Base-by-base conservation (phyloP, 192 early-diverging fungal species). In the Hyaloraphidium curvatum region DNA sequence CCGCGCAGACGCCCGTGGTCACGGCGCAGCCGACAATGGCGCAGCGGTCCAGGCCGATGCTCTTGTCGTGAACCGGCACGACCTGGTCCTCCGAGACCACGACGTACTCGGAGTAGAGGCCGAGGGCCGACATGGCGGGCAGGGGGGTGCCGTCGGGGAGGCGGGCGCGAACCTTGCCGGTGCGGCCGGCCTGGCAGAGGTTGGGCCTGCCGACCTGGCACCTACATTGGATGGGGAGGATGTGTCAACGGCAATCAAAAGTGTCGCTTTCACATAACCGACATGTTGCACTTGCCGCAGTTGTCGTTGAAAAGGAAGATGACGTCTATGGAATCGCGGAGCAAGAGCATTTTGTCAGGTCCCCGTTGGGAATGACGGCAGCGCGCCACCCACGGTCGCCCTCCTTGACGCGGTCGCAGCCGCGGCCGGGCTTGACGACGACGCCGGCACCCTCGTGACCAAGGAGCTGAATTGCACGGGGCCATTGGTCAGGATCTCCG, bases 1-100 rank as follows among this genome's bases (percentile, higher is more conserved):
- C 91, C 23, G 93, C 93, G 30, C 93, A 91, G 66, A 84, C 94
- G 27, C 89, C 43, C 17, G 43, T 48, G 17, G 25, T 48, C 7
- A 48, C 43, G 9, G 43, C 43, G 23, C 43, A 48, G 5, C 43
- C 43, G 23, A 48, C 43, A 25, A 48, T 14, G 19, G 43, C 14
- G 43, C 17, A 14, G 5, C 43, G 5, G 43, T 11, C 19, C 7
- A 48, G 43, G 23, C 17, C 17, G 43, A 48, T 48, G 4, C 17
- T 22, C 25, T 48, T 48, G 43, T 48, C 43, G 17, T 48, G 14
- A 4, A 48, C 43, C 14, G 43, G 43, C 17, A 48, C 17, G 43
- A 48, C 17, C 25, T 48, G 43, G 17, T 48, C 43, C 23, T 48
- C 17, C 43, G 43, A 25, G 43, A 48, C 25, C 14, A 48, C 43